Conservation (phyloP, 2,329 filamentous ascomycete species). For the Sporothrix schenckii region DNA sequence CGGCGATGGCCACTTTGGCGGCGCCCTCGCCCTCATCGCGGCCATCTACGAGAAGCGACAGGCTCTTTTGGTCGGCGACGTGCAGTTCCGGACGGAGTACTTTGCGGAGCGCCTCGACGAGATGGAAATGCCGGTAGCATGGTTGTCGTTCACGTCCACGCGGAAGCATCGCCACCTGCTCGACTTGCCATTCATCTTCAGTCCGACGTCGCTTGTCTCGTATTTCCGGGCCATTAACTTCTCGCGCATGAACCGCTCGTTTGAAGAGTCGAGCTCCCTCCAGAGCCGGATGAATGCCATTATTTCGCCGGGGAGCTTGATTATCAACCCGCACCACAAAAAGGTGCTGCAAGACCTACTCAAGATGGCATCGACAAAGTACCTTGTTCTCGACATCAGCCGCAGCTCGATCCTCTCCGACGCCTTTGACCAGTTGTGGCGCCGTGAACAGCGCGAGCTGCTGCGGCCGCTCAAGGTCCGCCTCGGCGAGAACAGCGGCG, state of each 20-base stretch:
- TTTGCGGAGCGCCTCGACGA: constrained; percentile 75
- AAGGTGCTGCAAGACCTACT: constrained; percentile 65
- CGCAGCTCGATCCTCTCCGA: constrained; percentile 69
- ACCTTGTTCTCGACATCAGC: constrained; percentile 69
- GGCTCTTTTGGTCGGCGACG: constrained; percentile 65
- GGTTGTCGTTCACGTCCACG: constrained; percentile 64
- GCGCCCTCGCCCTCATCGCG: constrained; percentile 73
- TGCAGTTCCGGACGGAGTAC: constrained; percentile 74
- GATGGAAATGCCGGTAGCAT: constrained; percentile 73
- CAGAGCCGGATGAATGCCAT: constrained; percentile 60
- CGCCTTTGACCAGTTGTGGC: constrained; percentile 86
- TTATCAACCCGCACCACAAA: constrained; percentile 61
- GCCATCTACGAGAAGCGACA: constrained; percentile 68
- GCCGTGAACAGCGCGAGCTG: constrained; percentile 78
- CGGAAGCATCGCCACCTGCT: constrained; percentile 72
- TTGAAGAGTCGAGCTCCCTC: constrained; percentile 67
- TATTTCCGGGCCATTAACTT: constrained; percentile 92
- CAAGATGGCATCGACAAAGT: constrained; percentile 68
- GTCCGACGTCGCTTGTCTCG: constrained; percentile 68
- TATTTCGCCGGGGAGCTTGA: constrained; percentile 57
- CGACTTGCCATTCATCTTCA: constrained; percentile 80
- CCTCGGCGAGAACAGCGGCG: constrained; percentile 77
- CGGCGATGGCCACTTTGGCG: constrained; percentile 71
- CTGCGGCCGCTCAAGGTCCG: constrained; percentile 85
- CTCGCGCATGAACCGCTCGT: constrained; percentile 78